These are phyloP conservation scores for Nothophaeocryptopus gaeumannii DNA, from an alignment of 2,329 filamentous ascomycete genomes.

Conservation along the genomic window DNA sequence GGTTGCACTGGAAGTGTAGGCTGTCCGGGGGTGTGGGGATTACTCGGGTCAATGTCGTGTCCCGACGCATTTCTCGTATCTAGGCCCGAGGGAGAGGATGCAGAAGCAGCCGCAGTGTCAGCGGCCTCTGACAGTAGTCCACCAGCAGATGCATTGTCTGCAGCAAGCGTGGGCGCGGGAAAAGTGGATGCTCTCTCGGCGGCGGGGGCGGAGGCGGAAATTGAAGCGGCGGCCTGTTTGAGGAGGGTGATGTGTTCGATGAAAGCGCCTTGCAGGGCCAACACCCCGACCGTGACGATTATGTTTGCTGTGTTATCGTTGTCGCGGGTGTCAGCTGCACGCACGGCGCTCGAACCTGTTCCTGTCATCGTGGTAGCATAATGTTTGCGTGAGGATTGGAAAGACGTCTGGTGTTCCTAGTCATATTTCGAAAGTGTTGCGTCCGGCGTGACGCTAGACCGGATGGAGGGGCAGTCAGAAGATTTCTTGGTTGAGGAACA, in stretches of 20 bases:
- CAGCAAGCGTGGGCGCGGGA: not conserved
- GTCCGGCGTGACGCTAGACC: not conserved
- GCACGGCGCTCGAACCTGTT: not conserved
- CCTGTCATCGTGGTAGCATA: conserved; percentile 5
- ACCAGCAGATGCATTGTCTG: not conserved
- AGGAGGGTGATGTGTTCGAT: conserved; percentile 80
- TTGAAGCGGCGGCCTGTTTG: conserved; percentile 56
- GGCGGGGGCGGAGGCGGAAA: no score
- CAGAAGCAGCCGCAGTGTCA: no score
- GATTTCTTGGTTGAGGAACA: no score
- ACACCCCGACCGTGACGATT: conserved; percentile 57
- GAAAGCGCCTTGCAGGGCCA: conserved; percentile 89
- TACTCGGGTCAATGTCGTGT: not conserved
- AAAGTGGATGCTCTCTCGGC: no score
- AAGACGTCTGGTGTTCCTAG: no score
- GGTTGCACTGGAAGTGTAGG: not conserved
- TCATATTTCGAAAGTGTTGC: not conserved
- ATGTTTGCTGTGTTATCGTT: conserved; percentile 11
- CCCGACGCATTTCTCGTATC: no score
- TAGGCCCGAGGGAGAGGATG: no score
- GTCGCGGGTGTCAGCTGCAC: not conserved
- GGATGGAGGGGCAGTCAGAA: no score
- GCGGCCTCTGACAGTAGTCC: no score
- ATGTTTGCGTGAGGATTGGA: no score
- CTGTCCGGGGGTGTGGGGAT: not conserved